Evolutionary conservation across 352 stramenopile species (phyloP), one percentile per base, ranked within the genome.

Genomic region (Phytophthora capsici): DNA sequence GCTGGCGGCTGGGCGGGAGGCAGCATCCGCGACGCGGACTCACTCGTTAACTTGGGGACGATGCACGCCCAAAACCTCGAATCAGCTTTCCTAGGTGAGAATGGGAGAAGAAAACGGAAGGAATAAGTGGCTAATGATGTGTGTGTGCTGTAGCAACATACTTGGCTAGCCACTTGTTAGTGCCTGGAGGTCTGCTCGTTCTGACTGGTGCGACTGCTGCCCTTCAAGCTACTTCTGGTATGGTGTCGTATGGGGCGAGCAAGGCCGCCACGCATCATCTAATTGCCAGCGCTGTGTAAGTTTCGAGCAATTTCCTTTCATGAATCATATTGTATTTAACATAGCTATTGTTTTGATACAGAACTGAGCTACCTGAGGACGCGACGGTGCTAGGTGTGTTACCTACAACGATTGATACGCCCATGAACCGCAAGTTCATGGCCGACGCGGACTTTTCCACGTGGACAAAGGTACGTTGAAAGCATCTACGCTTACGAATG

Each of bases 251-350:
- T 66, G 88, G 90, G 38, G 95, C 94, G 37, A 93, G 62, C 76
- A 97, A 97, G 65, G 86, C 82, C 1, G 89, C 88, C n/a, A 96
- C 89, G n/a, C 88, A 96, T 68, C 86, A 96, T 57, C 67, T 96
- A 69, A 75, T 94, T 26, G 85, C 84, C 32, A 96, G 88, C 73
- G 73, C 83, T n/a, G 79, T 85, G 85, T 95, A 87, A 62, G 83
- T 60, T 14, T n/a, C 36, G 13, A 41, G 44, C 28, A 14, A 14
- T n/a, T n/a, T n/a, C n/a, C n/a, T n/a, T n/a, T n/a, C n/a, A n/a
- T n/a, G n/a, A n/a, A n/a, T n/a, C n/a, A n/a, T n/a, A 6, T 9
- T 54, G 37, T 16, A 38, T 14, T 59, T 44, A 32, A 9, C 54
- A 49, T 54, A 46, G 6, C 10, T 10, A 16, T 5, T 63, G 36